These are phyloP conservation scores for Vitis rotundifolia DNA, from an alignment of 164 flowering plant genomes.

Conservation along the genomic window DNA sequence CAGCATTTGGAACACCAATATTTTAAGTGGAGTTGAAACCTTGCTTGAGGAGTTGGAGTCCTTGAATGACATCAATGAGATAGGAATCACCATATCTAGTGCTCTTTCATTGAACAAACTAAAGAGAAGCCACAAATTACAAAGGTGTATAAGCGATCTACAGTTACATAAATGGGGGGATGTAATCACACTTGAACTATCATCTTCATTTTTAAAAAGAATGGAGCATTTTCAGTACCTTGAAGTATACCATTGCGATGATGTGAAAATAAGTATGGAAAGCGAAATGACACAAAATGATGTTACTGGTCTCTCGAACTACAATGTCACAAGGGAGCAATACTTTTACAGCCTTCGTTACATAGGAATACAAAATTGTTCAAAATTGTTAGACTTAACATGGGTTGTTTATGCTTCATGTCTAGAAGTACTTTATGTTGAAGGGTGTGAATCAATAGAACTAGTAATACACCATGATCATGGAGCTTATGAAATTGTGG, in stretches of 20 bases:
- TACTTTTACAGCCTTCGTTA: not conserved
- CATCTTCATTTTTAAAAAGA: too few species aligned
- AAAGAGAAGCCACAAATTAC: too few species aligned
- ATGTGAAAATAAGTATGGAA: too few species aligned
- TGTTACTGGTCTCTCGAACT: too few species aligned
- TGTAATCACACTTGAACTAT: too few species aligned
- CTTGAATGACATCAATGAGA: not conserved
- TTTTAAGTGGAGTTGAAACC: not conserved
- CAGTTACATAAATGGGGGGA: too few species aligned
- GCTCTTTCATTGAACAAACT: too few species aligned
- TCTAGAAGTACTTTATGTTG: not conserved
- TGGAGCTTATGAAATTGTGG: not conserved
- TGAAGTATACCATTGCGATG: too few species aligned
- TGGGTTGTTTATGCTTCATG: conserved; percentile 13
- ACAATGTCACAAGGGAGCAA: not conserved
- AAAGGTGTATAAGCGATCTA: too few species aligned
- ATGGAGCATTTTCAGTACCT: too few species aligned
- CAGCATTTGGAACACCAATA: too few species aligned
- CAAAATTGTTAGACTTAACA: not conserved
- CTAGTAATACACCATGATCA: not conserved
- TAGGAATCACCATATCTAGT: not conserved
- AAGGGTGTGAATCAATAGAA: not conserved
- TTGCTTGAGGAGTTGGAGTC: not conserved
- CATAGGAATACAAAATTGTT: not conserved
- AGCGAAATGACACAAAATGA: too few species aligned